Evolutionary conservation across 257 asterid genomes (phyloP), one percentile per base, ranked within the genome.

Genomic region (Lycium ferocissimum): DNA sequence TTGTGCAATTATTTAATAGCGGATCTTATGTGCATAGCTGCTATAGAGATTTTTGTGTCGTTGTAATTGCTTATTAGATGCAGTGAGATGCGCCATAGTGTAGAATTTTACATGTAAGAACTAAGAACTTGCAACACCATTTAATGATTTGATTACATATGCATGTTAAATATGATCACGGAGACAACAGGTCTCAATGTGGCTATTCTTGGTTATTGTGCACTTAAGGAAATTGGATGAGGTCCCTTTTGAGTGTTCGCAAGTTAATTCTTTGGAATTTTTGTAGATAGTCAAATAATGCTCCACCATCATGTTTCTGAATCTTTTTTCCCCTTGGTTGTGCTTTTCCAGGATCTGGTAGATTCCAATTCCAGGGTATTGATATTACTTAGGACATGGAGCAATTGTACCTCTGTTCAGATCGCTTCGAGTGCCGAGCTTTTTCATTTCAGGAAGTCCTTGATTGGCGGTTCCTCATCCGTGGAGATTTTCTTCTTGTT

Each of bases 391-490:
- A 90, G 93, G 96, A 92, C 92, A 97, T 97, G 99, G 99, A 94
- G 92, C 95, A 92, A 90, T 89, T 91, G 87, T 86, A 91, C 94
- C 91, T 90, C 82, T 92, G 95, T 94, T 92, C 97, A 88, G 90
- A 90, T 90, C 93, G 92, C 93, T 85, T 86, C 92, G 92, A 89
- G 88, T 92, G 87, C 82, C 92, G 88, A 86, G 92, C 84, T 83
- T 92, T 92, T 81, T 90, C 97, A 87, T 94, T 95, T 92, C 97
- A 91, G 86, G 94, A 97, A 95, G 95, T 92, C 85, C 97, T 95
- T 78, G 94, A 94, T 84, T 95, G 98, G 98, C 93, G 93, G 88
- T 91, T 92, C 89, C 90, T 95, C 89, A 85, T 88, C 89, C 87
- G 86, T 90, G 95, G 98, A 87, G 91, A 89, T 89, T 95, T 90